Base-by-base conservation (phyloP, 805 yeast species). In the Saccharomycopsis vini region DNA sequence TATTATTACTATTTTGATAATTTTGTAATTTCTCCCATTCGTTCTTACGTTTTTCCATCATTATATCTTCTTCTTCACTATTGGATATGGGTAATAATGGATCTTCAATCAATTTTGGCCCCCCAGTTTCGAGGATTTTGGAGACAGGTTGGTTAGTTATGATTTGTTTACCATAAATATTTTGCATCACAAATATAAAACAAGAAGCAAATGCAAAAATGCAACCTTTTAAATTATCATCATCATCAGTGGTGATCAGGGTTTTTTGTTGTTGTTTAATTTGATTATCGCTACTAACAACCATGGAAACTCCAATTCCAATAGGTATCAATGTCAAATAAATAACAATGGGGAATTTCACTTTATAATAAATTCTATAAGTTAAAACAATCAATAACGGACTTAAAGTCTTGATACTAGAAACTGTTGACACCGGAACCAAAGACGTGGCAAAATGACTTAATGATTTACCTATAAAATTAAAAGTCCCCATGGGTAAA, bases 401-500 rank as follows among this genome's bases (percentile, higher is more conserved):
- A 29, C 94, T 79, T 31, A 89, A 66, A 2, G 96, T 89, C 64
- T 90, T 90, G 52, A 90, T 79, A 5, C 96, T 88, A 60, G 89
- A 96, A 18, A 90, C 97, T 49, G 88, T 64, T 4, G 95, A 83
- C 15, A 90, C 96, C 0, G 97, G 96, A 39, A 90, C 84, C 48
- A 83, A 62, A 3, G 89, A 74, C 2, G 95, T 88, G 13, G 97
- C 90, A 57, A 82, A 81, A 60, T 89, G 96, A 7, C 92, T 76
- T 12, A 92, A 75, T 49, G 88, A 76, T 61, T 90, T 97, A 16
- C 97, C 98, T 18, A 80, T 67, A 52, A 90, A 84, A 66, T 89
- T 97, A 64, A 90, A 90, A 45, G 79, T 66, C 5, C 97, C 97
- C 95, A 90, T 86, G 19, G 97, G 97, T 19, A 86, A 74, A 0